Base-by-base conservation (phyloP, 2,329 filamentous ascomycete genomes). In the Pyrenophora teres region DNA sequence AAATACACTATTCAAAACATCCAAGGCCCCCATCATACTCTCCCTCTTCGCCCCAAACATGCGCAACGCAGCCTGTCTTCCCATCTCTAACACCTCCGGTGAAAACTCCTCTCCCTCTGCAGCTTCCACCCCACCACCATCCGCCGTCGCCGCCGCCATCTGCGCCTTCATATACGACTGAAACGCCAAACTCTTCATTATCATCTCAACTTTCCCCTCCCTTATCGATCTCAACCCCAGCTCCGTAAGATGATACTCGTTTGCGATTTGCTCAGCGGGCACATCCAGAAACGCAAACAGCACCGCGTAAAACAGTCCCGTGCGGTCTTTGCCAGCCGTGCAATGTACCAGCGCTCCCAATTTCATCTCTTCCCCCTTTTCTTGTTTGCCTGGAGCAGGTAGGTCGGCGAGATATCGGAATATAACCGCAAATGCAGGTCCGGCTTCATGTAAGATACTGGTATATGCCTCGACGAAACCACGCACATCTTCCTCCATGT, bases 321-420 rank as follows among this genome's bases (percentile, higher is more conserved):
- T 92, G 37, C 89, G 80, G 69, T 92, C 89, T 72, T 92, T 92
- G 10, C 89, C 89, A 0, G 87, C 87, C 0, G 87, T 89, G 71
- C 89, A 92, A 66, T 92, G 88, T 6, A 91, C 76, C 6, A 90
- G 76, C 8, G 87, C 72, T 6, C 86, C 83, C 23, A 1, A 74
- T 56, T 16, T 36, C 37, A 76, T 68, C 2, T 41, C 10, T 23
- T 36, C 27, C 35, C 19, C 25, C n/a, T 4, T 32, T 4, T 62
- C 16, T 10, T 27, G 9, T 2, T n/a, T 3, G n/a, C 12, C n/a
- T 8, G 65, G 56, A 8, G 74, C 60, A 19, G 72, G 65, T 6
- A 70, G 42, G 42, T 72, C 50, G 57, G 63, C 82, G 70, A 90
- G 75, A 60, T 89, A 82, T 13, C 73, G 68, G 33, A 90, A 77